A percentile compares a stretch with the other conserved stretches of the same genome.
Evolutionary conservation across 2,329 filamentous ascomycete genomes (phyloP).

Genomic region (Herpotrichia juniperi): DNA sequence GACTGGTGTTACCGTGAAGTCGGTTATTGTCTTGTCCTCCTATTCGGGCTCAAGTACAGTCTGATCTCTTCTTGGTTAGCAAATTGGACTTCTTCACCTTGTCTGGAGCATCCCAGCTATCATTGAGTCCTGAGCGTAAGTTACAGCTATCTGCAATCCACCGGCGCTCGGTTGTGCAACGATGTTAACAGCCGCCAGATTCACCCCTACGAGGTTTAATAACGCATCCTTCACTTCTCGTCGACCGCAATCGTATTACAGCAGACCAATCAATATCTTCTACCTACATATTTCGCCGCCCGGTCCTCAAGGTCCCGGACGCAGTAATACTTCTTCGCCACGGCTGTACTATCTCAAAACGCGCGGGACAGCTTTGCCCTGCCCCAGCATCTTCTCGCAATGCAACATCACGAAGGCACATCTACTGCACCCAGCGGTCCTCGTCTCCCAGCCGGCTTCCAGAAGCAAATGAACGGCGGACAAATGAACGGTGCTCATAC

Average conservation of each 20-base stretch:
- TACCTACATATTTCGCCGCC: slow-evolving; percentile 47
- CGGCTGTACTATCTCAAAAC: slow-evolving; percentile 79
- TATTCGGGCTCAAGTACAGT: slow-evolving; percentile 24
- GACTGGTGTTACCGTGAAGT: slow-evolving; percentile 18
- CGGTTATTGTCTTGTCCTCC: slow-evolving; percentile 19
- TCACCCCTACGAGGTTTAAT: slow-evolving; percentile 38
- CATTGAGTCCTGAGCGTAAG: slow-evolving; percentile 39
- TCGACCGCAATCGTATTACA: slow-evolving; percentile 27
- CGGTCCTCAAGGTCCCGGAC: slow-evolving; percentile 56
- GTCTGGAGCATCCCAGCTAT: slow-evolving; percentile 30
- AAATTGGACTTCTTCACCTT: slow-evolving; percentile 27
- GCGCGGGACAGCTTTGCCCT: slow-evolving; percentile 84
- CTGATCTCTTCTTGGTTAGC: slow-evolving; percentile 33
- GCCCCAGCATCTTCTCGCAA: slow-evolving; percentile 82
- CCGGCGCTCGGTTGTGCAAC: neutral
- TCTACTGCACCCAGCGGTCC: slow-evolving; percentile 64
- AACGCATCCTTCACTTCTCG: slow-evolving; percentile 31
- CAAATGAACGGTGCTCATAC: slow-evolving; percentile 75
- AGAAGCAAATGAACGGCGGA: slow-evolving; percentile 74
- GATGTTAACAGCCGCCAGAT: slow-evolving; percentile 23
- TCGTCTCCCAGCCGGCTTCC: slow-evolving; percentile 67
- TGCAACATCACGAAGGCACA: slow-evolving; percentile 82
- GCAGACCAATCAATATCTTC: slow-evolving; percentile 40
- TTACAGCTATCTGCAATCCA: slow-evolving; percentile 5
- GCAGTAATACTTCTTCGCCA: slow-evolving; percentile 70